A percentile compares a stretch with the other conserved stretches of the same genome.
phyloP scores from a whole-genome alignment of 768 basidiomycete genomes.

The Leccinum longicurvipes region DNA sequence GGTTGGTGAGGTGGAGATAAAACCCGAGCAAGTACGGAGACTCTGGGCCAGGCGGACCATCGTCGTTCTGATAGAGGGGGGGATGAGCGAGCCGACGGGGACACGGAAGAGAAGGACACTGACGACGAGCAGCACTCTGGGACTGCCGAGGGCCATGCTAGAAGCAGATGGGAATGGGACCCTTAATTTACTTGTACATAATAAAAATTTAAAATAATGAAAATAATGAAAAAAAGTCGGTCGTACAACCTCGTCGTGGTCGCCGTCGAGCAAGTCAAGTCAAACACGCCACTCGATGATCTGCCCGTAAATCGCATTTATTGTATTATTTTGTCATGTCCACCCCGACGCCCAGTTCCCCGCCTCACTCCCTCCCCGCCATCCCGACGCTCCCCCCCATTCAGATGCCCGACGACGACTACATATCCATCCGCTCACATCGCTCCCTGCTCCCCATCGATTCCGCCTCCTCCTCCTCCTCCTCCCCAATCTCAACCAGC shows the following conservation, averaged over 20 bases:
- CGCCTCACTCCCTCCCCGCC: slow-evolving; percentile 28
- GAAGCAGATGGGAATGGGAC: neutral
- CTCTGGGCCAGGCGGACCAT: slow-evolving; percentile 70
- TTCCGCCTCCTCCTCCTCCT: slow-evolving; percentile 42
- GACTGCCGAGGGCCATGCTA: slow-evolving; percentile 11
- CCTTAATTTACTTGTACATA: neutral
- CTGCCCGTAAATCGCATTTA: slow-evolving; percentile 9
- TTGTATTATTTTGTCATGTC: slow-evolving; percentile 21
- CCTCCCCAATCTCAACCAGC: slow-evolving; percentile 31
- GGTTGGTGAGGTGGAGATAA: slow-evolving; percentile 54
- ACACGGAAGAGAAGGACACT: slow-evolving; percentile 19
- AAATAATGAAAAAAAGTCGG: slow-evolving; percentile 4
- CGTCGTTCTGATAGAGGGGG: slow-evolving; percentile 61
- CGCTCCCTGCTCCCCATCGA: slow-evolving; percentile 34
- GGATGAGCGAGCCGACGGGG: neutral
- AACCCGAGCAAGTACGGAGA: slow-evolving; percentile 77
- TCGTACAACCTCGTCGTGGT: slow-evolving; percentile 3
- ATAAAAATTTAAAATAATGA: neutral
- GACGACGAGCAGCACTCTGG: slow-evolving; percentile 43
- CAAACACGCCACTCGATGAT: slow-evolving; percentile 4
- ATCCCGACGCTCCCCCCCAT: slow-evolving; percentile 47
- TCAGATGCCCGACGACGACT: slow-evolving; percentile 36
- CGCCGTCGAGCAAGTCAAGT: slow-evolving; percentile 12
- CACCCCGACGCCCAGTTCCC: slow-evolving; percentile 10
- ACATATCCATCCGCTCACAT: slow-evolving; percentile 21